Percentiles rank a stretch among this genome's conserved stretches.
These are phyloP conservation scores for Tolypocladium inflatum DNA, from an alignment of 2,329 filamentous ascomycete genomes.

Conservation along the genomic window DNA sequence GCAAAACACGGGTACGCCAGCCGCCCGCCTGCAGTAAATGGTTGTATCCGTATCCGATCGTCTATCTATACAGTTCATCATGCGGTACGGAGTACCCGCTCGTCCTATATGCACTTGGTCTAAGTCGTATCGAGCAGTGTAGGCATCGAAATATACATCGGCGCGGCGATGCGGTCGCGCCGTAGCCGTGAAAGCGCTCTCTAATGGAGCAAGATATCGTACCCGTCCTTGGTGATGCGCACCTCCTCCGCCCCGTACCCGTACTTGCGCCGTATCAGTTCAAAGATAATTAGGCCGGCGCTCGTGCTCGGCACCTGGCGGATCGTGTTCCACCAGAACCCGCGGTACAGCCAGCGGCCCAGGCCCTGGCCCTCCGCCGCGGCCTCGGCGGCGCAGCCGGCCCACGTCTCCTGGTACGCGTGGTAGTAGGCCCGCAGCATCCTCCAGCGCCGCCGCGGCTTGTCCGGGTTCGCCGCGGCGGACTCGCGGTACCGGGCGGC, in stretches of 20 bases:
- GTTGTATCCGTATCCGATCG: background rate
- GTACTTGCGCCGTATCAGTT: slow-evolving; percentile 65
- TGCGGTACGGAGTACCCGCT: background rate
- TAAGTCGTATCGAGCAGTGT: background rate
- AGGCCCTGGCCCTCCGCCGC: slow-evolving; percentile 44
- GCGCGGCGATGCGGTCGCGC: background rate
- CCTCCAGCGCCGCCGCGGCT: slow-evolving; percentile 30
- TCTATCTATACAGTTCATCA: background rate
- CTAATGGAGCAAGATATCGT: slow-evolving; percentile 54
- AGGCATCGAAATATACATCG: background rate
- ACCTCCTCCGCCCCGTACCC: slow-evolving; percentile 52
- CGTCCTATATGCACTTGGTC: background rate
- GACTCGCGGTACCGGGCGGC: slow-evolving; percentile 34
- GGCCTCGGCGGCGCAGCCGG: slow-evolving; percentile 50
- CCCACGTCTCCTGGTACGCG: slow-evolving; percentile 60
- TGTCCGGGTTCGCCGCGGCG: slow-evolving; percentile 17
- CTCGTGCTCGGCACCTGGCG: slow-evolving; percentile 69
- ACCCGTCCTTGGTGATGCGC: slow-evolving; percentile 57
- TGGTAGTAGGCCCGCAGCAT: slow-evolving; percentile 59
- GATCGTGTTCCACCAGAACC: slow-evolving; percentile 64
- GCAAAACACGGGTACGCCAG: background rate
- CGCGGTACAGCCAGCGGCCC: slow-evolving; percentile 56
- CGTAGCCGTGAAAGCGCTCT: background rate
- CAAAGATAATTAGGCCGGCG: slow-evolving; percentile 70
- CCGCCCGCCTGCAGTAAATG: background rate